Percentiles rank a stretch among this genome's conserved stretches.
Conservation (phyloP, 2,329 filamentous ascomycete genomes). For the Exophiala viscosa region DNA sequence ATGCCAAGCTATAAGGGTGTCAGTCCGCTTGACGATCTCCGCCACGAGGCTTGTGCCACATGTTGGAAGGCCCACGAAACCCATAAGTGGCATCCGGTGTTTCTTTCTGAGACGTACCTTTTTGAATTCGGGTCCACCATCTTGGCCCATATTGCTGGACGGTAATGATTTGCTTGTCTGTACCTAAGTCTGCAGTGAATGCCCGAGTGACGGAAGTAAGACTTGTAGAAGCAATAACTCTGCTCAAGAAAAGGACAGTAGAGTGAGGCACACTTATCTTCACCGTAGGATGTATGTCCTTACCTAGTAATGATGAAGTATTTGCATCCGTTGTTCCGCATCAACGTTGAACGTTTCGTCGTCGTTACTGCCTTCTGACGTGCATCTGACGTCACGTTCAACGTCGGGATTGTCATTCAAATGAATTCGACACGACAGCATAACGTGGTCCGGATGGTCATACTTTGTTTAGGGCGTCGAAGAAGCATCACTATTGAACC, state of each 20-base stretch:
- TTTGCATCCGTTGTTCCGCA: background rate
- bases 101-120: conserved; percentile 5
- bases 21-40: background rate
- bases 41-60: background rate
- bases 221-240: background rate
- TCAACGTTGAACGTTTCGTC: background rate
- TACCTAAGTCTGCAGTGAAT: too few species aligned
- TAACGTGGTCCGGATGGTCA: background rate
- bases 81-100: background rate
- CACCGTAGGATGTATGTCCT: too few species aligned
- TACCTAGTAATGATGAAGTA: background rate
- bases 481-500: too few species aligned
- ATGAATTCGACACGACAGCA: background rate
- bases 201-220: background rate
- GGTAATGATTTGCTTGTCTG: background rate
- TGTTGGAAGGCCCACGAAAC: background rate
- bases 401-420: background rate
- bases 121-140: conserved; percentile 11
- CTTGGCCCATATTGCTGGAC: conserved; percentile 3
- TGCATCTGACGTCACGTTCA: conserved; percentile 12
- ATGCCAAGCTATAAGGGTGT: conserved; percentile 21
- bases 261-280: too few species aligned
- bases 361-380: conserved; percentile 3
- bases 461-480: too few species aligned
- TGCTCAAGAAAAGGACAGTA: background rate